Evolutionary conservation across 805 yeast species (phyloP).

Genomic region (Wickerhamiella dianesei): DNA sequence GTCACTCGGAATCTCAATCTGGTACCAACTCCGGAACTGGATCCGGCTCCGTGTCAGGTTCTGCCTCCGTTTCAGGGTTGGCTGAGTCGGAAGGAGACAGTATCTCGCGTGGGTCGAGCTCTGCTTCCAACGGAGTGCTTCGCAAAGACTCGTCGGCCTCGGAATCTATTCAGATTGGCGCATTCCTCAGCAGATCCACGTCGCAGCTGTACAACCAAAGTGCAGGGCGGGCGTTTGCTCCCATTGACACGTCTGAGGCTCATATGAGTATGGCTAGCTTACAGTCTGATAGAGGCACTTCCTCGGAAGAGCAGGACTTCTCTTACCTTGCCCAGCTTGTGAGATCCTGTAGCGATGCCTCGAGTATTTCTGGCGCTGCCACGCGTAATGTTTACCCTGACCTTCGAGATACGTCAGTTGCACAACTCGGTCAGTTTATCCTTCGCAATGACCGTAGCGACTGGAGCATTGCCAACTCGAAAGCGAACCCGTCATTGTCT

Average conservation of each 20-base stretch:
- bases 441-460: constrained; percentile 10
- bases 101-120: constrained; percentile 3
- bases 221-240: constrained; percentile 18
- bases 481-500: neutral
- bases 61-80: neutral
- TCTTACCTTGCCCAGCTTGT: constrained; percentile 25
- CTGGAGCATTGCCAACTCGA: neutral
- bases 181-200: constrained; percentile 14
- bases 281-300: constrained; percentile 10
- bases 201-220: constrained; percentile 16
- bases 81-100: neutral
- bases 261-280: neutral
- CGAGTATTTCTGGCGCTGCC: constrained; percentile 9
- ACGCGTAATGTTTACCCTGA: constrained; percentile 20
- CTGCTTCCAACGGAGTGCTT: neutral
- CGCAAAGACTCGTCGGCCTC: constrained; percentile 4
- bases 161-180: constrained; percentile 17
- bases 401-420: constrained; percentile 24
- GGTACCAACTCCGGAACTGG: neutral
- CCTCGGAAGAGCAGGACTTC: constrained; percentile 17
- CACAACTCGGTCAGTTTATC: constrained; percentile 22
- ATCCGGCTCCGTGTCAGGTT: neutral
- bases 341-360: constrained; percentile 17
- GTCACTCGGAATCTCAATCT: neutral
- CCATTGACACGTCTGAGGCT: constrained; percentile 4